Conservation (phyloP, 306 rosid genomes). For the Citrullus amarus region DNA sequence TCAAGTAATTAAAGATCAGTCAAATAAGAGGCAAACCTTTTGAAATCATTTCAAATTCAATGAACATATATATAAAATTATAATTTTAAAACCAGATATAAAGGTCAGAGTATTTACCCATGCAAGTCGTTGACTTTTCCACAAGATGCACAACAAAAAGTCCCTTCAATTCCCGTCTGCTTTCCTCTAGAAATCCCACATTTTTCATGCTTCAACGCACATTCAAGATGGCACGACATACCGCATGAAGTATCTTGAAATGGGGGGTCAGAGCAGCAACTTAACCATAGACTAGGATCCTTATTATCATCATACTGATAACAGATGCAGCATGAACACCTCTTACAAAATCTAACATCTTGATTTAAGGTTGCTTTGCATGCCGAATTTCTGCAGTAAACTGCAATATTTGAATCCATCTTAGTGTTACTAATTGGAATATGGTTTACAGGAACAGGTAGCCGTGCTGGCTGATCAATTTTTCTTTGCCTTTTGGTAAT, state of each 20-base stretch:
- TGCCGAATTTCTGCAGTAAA: conserved; percentile 82
- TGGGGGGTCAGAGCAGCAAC: conserved; percentile 83
- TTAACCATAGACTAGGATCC: conserved; percentile 95
- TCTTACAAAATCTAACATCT: conserved; percentile 65
- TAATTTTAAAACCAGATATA: background rate
- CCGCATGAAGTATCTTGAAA: conserved; percentile 76
- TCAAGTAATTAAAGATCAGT: background rate
- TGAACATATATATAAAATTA: background rate
- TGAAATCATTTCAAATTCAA: background rate
- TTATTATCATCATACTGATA: conserved; percentile 85
- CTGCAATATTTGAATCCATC: conserved; percentile 20
- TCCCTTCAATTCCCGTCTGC: conserved; percentile 53
- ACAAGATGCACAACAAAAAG: conserved; percentile 72
- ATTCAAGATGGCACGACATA: conserved; percentile 95
- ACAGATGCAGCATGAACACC: conserved; percentile 94
- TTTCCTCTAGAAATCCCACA: conserved; percentile 56
- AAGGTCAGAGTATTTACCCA: conserved; percentile 35
- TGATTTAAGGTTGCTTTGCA: conserved; percentile 68
- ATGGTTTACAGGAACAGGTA: conserved; percentile 32
- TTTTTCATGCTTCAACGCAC: conserved; percentile 61
- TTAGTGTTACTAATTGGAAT: conserved; percentile 27
- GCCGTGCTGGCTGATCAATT: conserved; percentile 62
- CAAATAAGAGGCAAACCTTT: background rate
- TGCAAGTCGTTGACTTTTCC: conserved; percentile 81
- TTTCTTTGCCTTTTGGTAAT: conserved; percentile 83